Conservation (phyloP, 768 basidiomycete genomes). For the Suillus paluster region DNA sequence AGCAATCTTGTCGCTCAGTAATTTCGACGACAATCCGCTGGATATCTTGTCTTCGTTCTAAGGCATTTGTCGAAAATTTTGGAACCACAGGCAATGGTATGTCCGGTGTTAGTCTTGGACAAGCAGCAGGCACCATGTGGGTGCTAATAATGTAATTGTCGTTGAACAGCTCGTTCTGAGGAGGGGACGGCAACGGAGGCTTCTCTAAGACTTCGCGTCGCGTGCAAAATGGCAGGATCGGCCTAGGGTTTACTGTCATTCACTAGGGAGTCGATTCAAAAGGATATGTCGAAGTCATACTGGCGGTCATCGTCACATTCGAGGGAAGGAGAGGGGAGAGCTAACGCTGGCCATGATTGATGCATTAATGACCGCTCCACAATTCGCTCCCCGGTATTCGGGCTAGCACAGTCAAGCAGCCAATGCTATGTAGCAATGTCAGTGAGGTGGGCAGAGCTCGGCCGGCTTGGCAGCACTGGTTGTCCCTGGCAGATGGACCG, state of each 20-base stretch:
- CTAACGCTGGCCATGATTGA: too few relatives aligned
- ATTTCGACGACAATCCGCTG: conserved; percentile 21
- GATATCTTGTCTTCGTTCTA: conserved; percentile 16
- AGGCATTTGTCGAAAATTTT: conserved; percentile 2
- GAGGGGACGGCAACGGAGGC: conserved; percentile 23
- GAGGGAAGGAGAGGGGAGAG: background rate
- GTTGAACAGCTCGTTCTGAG: conserved; percentile 23
- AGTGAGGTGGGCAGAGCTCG: too few relatives aligned
- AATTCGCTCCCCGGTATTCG: too few relatives aligned
- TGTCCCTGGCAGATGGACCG: too few relatives aligned
- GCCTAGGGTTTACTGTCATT: conserved; percentile 26
- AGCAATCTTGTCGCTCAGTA: conserved; percentile 16
- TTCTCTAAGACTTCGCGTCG: conserved; percentile 18
- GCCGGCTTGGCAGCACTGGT: too few relatives aligned
- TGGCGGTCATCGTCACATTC: background rate
- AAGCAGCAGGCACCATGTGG: conserved; percentile 33
- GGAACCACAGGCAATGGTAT: conserved; percentile 27
- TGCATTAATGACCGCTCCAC: too few relatives aligned
- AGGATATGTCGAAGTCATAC: conserved; percentile 17
- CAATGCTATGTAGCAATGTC: too few relatives aligned
- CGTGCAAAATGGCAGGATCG: conserved; percentile 15
- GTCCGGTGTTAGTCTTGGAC: conserved; percentile 25
- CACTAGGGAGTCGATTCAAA: conserved; percentile 22
- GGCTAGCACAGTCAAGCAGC: too few relatives aligned
- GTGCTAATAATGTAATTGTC: conserved; percentile 30